A percentile compares a stretch with the other conserved stretches of the same genome.
These are phyloP conservation scores for Beauveria sp. DNA, from an alignment of 2,329 filamentous ascomycete species.

Conservation along the genomic window DNA sequence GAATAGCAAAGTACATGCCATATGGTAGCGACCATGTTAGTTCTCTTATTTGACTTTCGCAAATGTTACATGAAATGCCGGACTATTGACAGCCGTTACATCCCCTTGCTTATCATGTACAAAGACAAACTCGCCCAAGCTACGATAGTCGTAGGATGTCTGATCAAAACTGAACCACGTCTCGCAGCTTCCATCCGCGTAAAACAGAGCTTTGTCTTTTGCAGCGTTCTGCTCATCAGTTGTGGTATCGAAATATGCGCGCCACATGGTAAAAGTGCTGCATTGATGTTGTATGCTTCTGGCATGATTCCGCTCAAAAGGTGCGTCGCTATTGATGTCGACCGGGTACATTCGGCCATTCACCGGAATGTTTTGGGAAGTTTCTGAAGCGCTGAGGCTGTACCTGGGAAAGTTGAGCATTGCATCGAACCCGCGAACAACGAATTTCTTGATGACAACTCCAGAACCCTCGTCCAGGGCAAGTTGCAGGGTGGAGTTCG, in stretches of 20 bases:
- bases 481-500: conserved; percentile 33
- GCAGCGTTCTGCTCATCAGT: neutral
- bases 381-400: neutral
- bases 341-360: conserved; percentile 9
- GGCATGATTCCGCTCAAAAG: neutral
- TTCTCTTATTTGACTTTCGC: neutral
- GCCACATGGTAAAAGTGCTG: neutral
- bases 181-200: conserved; percentile 9
- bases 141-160: conserved; percentile 4
- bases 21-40: neutral
- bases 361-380: neutral
- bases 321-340: neutral
- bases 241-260: conserved; percentile 5
- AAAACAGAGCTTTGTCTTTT: conserved; percentile 5
- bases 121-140: conserved; percentile 10
- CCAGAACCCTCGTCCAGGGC: conserved; percentile 31
- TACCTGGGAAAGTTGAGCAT: conserved; percentile 24
- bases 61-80: conserved; percentile 7
- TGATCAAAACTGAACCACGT: conserved; percentile 11
- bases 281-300: neutral
- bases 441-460: conserved; percentile 30
- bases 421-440: conserved; percentile 33
- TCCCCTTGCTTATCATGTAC: neutral
- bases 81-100: conserved; percentile 7
- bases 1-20: no score